Base-by-base conservation (phyloP, 371 early-diverging fungal species). In the Apophysomyces trapeziformis region DNA sequence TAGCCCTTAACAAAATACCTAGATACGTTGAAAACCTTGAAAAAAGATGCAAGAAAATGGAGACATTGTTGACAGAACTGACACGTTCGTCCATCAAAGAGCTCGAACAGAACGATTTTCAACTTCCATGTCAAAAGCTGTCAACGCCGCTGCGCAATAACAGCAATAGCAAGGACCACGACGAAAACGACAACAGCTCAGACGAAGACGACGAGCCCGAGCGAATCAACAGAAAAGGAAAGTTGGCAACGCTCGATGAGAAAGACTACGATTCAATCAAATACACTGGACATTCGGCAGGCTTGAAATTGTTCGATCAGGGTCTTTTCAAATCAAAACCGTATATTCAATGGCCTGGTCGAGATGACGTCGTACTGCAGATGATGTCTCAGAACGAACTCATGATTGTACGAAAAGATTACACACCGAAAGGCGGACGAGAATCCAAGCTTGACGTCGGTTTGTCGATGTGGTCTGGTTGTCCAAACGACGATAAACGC, bases 1-100 rank as follows among this genome's bases (percentile, higher is more conserved):
- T 11, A 11, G 41, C 13, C 11, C 13, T 13, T 41, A 13, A 41
- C 13, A 13, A 41, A 38, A 9, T 16, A 21, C 50, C 5, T 57
- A 73, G 74, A 4, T 77, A 77, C 57, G 74, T 77, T 32, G 74
- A 73, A 45, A 68, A 69, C 16, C 64, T 77, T 0, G 77, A 77
- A 50, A 63, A 64, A 45, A 62, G 71, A 46, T 77, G 77, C 35
- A 77, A 68, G 68, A 72, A 77, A 21, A 71, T 77, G 72, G 77
- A 77, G 45, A 38, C 64, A 1, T 63, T 77, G 9, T 58, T 77
- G 37, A 47, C 70, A 11, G 38, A 62, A 8, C 58, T 75, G 21
- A 75, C 76, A 5, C 69, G 68, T 8, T 58, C 59, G 11, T 72
- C 76, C 1, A 72, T 75, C 26, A 75, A 70, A 70, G 72, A 75